A percentile compares a stretch with the other conserved stretches of the same genome.
Evolutionary conservation across 2,329 filamentous ascomycete genomes (phyloP).

Genomic region (Ascochyta clinopodiicola): DNA sequence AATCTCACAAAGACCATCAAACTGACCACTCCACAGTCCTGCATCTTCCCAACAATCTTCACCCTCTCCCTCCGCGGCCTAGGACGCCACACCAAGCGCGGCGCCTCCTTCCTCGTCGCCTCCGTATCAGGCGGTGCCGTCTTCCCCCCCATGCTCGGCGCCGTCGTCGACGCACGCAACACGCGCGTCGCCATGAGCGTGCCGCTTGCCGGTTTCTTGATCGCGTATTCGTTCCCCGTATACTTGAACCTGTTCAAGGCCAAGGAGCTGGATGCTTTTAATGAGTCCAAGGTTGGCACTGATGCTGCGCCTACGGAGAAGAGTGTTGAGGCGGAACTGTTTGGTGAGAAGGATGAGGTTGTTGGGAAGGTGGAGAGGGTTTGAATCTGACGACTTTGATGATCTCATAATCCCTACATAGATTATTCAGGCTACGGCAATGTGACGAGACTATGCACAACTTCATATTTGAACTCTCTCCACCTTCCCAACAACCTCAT

Average conservation of each 20-base stretch:
- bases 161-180: conserved; percentile 31
- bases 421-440: too few species aligned
- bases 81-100: conserved; percentile 37
- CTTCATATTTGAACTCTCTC: too few species aligned
- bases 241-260: conserved; percentile 38
- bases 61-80: conserved; percentile 34
- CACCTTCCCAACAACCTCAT: too few species aligned
- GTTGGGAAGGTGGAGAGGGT: conserved; percentile 15
- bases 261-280: conserved; percentile 38
- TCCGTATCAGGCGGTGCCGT: conserved; percentile 35
- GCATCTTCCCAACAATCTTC: conserved; percentile 43
- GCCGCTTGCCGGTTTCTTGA: conserved; percentile 36
- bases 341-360: conserved; percentile 20
- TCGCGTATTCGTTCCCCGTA: conserved; percentile 37
- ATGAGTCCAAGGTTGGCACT: conserved; percentile 22
- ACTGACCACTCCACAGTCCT: conserved; percentile 17
- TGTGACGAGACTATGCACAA: too few species aligned
- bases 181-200: conserved; percentile 37
- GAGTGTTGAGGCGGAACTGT: conserved; percentile 14
- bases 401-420: too few species aligned
- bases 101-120: conserved; percentile 34
- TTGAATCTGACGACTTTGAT: background rate
- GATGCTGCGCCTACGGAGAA: conserved; percentile 3
- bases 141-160: conserved; percentile 38
- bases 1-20: background rate